phyloP scores from a whole-genome alignment of 2,329 filamentous ascomycete species.

The Aspergillus sp. region DNA sequence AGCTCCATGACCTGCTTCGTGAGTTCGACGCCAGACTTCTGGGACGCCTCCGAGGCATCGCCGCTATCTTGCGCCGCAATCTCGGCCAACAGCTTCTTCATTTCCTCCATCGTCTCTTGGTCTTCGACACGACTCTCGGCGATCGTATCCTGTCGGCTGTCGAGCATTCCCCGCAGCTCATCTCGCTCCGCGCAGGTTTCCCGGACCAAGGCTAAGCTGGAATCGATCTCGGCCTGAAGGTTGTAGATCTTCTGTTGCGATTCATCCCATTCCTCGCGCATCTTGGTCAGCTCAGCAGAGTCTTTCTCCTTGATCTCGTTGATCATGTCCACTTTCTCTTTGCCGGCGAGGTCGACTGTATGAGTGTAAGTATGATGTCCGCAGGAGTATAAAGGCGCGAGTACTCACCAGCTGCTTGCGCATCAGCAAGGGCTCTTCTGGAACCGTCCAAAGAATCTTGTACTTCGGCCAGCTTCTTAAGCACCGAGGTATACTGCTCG shows the following conservation, averaged over 20 bases:
- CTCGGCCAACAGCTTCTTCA: constrained; percentile 41
- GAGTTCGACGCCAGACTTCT: constrained; percentile 39
- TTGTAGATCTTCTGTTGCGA: constrained; percentile 34
- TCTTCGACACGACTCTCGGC: constrained; percentile 40
- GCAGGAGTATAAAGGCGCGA: not conserved
- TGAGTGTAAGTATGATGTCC: constrained; percentile 19
- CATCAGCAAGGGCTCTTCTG: constrained; percentile 37
- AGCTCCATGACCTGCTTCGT: constrained; percentile 50
- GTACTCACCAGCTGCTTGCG: constrained; percentile 36
- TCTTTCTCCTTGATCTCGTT: constrained; percentile 36
- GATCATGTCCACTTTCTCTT: constrained; percentile 40
- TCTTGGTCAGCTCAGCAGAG: constrained; percentile 31
- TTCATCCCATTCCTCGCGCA: constrained; percentile 35
- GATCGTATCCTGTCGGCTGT: constrained; percentile 39
- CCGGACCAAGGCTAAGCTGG: constrained; percentile 36
- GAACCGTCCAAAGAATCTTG: constrained; percentile 36
- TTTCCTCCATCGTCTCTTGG: constrained; percentile 39
- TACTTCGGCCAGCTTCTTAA: constrained; percentile 38
- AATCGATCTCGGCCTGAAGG: constrained; percentile 40
- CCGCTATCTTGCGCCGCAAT: constrained; percentile 36
- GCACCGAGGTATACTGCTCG: constrained; percentile 36
- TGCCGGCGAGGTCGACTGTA: constrained; percentile 34
- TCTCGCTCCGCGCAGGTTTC: constrained; percentile 40
- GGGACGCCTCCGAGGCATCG: constrained; percentile 29
- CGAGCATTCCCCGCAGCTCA: constrained; percentile 38